Base-by-base conservation (phyloP, 2,329 filamentous ascomycete species). In the Aspergillus calidoustus region DNA sequence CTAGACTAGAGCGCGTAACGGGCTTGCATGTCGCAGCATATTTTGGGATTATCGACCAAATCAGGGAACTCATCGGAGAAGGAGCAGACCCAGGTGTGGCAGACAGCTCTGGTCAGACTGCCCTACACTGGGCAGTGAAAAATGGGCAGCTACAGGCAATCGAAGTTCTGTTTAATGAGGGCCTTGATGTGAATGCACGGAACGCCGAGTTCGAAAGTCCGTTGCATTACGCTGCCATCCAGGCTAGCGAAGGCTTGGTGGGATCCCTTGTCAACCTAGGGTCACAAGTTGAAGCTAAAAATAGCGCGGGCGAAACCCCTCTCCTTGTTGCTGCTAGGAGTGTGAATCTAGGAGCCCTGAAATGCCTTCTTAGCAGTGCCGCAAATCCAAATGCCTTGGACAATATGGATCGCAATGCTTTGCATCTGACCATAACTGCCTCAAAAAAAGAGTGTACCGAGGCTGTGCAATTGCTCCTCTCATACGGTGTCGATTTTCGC, bases 321-420 rank as follows among this genome's bases (percentile, higher is more conserved):
- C 53, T 55, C 5, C 53, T 55, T 4, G 41, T 47, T 22, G 53
- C 53, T 30, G 53, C 53, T 25, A 28, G 15, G 8, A 46, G 38
- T 55, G 53, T n/a, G 19, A 47, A 44, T 13, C n/a, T 52, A 17
- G 47, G 46, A 28, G 56, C 30, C n/a, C 11, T 44, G 9, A 22
- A 30, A 19, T 46, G 15, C 54, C 62, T 38, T 59, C 62, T 13
- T 55, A 54, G 23, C 53, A 47, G 7, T 54, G 56, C 30, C 30
- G 30, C 30, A 31, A 31, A 31, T 31, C 30, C 30, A 31, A 31
- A 54, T 54, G 49, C 49, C 11, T 34, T 52, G 49, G 28, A 52
- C 23, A 31, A 13, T n/a, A 31, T 54, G 50, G 9, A 55, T 28
- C 53, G 38, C 28, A 55, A 55, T 25, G 53, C 38, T 44, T 46